Conservation (phyloP, 441 rosid genomes). For the Erysimum cheiri region DNA sequence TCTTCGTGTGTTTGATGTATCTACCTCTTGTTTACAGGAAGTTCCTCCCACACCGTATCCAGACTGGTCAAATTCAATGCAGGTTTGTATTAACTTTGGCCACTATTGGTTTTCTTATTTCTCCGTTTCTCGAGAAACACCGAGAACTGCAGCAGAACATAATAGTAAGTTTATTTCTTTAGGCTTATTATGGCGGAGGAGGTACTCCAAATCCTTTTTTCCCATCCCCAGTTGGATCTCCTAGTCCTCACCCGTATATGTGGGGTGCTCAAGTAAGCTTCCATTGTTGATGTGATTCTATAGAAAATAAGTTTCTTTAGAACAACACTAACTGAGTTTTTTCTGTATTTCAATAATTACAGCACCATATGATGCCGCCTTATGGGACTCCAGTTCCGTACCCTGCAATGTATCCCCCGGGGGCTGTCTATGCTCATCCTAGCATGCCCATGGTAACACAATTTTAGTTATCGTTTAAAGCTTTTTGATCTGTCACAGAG, state of each 20-base stretch:
- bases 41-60: conserved; percentile 75
- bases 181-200: conserved; percentile 96
- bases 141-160: neutral
- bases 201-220: conserved; percentile 84
- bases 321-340: neutral
- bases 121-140: conserved; percentile 7
- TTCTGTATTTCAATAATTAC: conserved; percentile 41
- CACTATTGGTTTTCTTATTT: conserved; percentile 9
- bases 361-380: conserved; percentile 93
- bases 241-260: conserved; percentile 85
- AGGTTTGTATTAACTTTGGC: conserved; percentile 54
- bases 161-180: conserved; percentile 40
- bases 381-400: conserved; percentile 97
- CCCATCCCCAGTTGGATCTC: conserved; percentile 89
- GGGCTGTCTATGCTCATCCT: conserved; percentile 91
- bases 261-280: conserved; percentile 92
- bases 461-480: neutral
- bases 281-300: conserved; percentile 14
- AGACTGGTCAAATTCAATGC: conserved; percentile 95
- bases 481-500: neutral
- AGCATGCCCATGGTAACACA: conserved; percentile 69
- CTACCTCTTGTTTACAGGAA: conserved; percentile 55
- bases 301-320: neutral
- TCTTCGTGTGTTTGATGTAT: conserved; percentile 3
- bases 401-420: conserved; percentile 89